Evolutionary conservation across 2,329 filamentous ascomycete genomes (phyloP).

Genomic region (Hypomyces perniciosus): DNA sequence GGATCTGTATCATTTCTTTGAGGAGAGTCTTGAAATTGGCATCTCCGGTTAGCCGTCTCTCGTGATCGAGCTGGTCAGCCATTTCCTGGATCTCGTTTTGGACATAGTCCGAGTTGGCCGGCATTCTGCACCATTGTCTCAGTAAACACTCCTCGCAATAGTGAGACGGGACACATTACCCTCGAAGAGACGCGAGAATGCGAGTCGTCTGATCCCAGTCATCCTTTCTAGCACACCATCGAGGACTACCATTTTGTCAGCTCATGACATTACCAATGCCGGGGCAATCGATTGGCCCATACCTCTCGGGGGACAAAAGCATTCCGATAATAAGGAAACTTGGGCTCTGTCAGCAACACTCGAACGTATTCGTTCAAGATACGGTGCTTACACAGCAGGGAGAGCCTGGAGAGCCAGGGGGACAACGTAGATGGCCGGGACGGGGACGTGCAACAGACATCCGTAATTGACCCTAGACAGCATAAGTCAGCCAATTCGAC

Average conservation of each 20-base stretch:
- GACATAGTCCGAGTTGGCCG: conserved; percentile 48
- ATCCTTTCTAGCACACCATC: conserved; percentile 62
- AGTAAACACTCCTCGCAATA: background rate
- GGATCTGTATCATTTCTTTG: conserved; percentile 57
- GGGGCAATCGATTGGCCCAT: background rate
- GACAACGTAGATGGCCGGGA: conserved; percentile 50
- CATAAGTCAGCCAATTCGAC: conserved; percentile 18
- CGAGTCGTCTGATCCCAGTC: conserved; percentile 58
- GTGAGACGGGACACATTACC: conserved; percentile 19
- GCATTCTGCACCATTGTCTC: conserved; percentile 33
- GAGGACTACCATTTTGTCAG: conserved; percentile 44
- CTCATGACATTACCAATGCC: background rate
- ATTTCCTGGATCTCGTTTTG: conserved; percentile 57
- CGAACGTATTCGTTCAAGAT: background rate
- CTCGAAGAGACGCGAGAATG: conserved; percentile 47
- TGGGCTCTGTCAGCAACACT: conserved; percentile 1
- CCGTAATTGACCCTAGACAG: conserved; percentile 49
- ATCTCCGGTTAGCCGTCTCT: conserved; percentile 51
- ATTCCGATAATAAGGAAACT: conserved; percentile 53
- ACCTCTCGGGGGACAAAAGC: conserved; percentile 49
- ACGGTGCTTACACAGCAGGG: conserved; percentile 44
- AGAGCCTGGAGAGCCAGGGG: conserved; percentile 60
- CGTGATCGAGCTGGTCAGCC: conserved; percentile 54
- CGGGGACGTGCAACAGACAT: conserved; percentile 38
- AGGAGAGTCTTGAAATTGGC: conserved; percentile 51